Base-by-base conservation (phyloP, 805 yeast genomes). In the Kuraishia hungarica region DNA sequence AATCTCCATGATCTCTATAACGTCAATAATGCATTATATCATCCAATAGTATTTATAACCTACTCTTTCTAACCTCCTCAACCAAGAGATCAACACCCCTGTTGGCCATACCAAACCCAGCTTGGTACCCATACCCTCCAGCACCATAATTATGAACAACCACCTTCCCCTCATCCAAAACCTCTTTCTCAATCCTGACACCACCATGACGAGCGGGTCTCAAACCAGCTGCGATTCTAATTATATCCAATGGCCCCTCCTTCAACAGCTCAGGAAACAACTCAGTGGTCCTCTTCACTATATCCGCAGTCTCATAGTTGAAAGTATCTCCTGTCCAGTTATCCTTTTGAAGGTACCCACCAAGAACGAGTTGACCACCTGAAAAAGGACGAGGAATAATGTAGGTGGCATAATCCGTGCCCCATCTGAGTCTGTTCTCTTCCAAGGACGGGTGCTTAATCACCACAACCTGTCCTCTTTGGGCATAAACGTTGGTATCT, bases 201-300 rank as follows among this genome's bases (percentile, higher is more conserved):
- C 96, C 96, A 15, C 92, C 94, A 48, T 79, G 75, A 63, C 96
- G 77, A 46, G 84, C 75, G 5, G 96, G 96, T 59, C 96, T 77
- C 50, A 87, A 72, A 0, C 96, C 96, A 6, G 91, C 84, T 1
- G 80, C 87, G 47, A 81, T 84, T 54, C 88, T 76, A 11, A 86
- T 53, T 26, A 89, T 75, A 59, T 84, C 86, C 51, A 73, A 66
- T 22, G 64, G 71, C 8, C 43, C 43, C 67, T 59, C 52, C 17
- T 69, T 71, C 54, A 78, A 61, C 48, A 87, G 73, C 56, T 79
- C 67, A 39, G 87, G 88, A 28, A 70, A 65, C 50, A 82, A 64
- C 24, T 65, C 72, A 1, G 82, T 76, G 1, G 89, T 81, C 60
- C 93, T 76, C 51, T 69, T 71, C 43, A 87, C 60, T 54, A 87